Percentiles rank a stretch among this genome's conserved stretches.
Conservation (phyloP, 2,329 filamentous ascomycete species). For the Rhinocladiella mackenziei region DNA sequence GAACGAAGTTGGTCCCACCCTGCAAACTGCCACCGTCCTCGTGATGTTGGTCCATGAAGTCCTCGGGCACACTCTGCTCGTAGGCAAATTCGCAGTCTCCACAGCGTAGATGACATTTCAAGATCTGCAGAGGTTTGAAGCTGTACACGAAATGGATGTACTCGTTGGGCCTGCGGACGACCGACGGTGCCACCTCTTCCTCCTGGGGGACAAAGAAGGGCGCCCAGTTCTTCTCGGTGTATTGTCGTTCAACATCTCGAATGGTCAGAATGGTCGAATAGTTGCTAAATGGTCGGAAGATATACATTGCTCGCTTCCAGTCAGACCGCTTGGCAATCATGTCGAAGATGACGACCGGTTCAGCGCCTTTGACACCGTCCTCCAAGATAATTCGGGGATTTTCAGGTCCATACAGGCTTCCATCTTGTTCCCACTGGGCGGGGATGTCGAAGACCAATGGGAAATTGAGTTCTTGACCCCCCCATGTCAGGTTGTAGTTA, state of each 20-base stretch:
- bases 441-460: constrained; percentile 29
- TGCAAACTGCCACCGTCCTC: constrained; percentile 24
- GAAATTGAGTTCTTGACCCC: constrained; percentile 24
- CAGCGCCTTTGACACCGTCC: constrained; percentile 28
- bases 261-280: constrained; percentile 26
- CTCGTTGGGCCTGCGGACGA: constrained; percentile 17
- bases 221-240: constrained; percentile 30
- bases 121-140: constrained; percentile 22
- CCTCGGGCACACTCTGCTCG: constrained; percentile 21
- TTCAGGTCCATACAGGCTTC: constrained; percentile 29
- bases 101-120: constrained; percentile 23
- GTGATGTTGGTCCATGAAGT: constrained; percentile 17
- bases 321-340: constrained; percentile 27
- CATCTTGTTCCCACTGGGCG: constrained; percentile 22
- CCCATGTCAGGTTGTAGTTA: constrained; percentile 29
- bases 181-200: constrained; percentile 11
- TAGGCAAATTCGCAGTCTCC: constrained; percentile 24
- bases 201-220: constrained; percentile 28
- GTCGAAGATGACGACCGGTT: constrained; percentile 32
- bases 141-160: constrained; percentile 29
- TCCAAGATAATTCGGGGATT: constrained; percentile 31
- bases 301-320: constrained; percentile 27
- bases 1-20: constrained; percentile 29
- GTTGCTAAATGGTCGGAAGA: constrained; percentile 29
- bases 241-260: constrained; percentile 17